Evolutionary conservation across 805 yeast genomes (phyloP).

Genomic region (Wickerhamiella parazyma): DNA sequence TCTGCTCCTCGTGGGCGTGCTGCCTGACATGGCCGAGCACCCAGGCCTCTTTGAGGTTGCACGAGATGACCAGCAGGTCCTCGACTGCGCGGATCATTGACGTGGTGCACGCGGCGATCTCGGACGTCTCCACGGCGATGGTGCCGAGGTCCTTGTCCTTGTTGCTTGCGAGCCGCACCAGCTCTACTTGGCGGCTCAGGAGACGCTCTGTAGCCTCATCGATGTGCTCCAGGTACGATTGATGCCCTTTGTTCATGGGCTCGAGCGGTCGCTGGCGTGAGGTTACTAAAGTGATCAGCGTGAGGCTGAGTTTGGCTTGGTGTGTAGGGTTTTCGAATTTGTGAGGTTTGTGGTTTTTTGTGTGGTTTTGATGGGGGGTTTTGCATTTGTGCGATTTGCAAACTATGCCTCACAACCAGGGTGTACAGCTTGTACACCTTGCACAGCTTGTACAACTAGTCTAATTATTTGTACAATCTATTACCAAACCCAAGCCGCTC

Average conservation of each 20-base stretch:
- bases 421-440: too few species aligned
- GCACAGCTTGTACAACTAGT: too few species aligned
- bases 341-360: neutral
- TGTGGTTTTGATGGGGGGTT: neutral
- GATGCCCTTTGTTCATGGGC: slow-evolving; percentile 11
- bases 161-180: slow-evolving; percentile 17
- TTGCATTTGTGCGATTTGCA: neutral
- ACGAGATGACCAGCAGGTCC: slow-evolving; percentile 28
- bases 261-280: neutral
- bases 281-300: neutral
- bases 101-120: slow-evolving; percentile 28
- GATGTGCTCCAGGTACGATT: slow-evolving; percentile 19
- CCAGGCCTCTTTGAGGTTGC: slow-evolving; percentile 32
- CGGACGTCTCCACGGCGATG: slow-evolving; percentile 28
- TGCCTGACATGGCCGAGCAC: slow-evolving; percentile 27
- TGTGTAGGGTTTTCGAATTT: too few species aligned
- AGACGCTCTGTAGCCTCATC: slow-evolving; percentile 20
- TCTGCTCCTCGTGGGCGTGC: neutral
- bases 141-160: slow-evolving; percentile 24
- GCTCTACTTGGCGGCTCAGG: slow-evolving; percentile 17
- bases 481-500: too few species aligned
- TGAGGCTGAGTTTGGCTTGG: neutral
- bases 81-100: slow-evolving; percentile 27
- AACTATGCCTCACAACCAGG: too few species aligned
- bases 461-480: too few species aligned